Evolutionary conservation across 1,284 basidiomycete species (phyloP), one percentile per base, ranked within the genome.

Genomic region (Apiotrichum porosum): DNA sequence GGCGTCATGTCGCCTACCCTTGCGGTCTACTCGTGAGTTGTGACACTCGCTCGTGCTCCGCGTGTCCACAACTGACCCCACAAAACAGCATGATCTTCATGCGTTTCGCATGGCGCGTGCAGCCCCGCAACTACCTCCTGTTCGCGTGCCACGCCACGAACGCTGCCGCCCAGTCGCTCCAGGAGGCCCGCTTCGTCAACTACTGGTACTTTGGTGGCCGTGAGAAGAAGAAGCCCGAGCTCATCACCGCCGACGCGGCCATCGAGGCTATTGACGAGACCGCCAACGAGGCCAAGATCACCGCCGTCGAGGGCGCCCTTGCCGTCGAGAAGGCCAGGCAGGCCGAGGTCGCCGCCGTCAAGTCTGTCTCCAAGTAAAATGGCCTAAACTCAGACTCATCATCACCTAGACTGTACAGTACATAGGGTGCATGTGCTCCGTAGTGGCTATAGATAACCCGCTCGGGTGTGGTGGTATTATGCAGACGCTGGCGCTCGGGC

Each of bases 61-160:
- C n/a, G n/a, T n/a, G n/a, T n/a, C n/a, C n/a, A n/a, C n/a, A n/a
- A n/a, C n/a, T n/a, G n/a, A n/a, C n/a, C n/a, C n/a, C n/a, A n/a
- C n/a, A n/a, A n/a, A n/a, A 21, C 60, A 95, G 91, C 18, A 66
- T 88, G 77, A 88, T 93, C 56, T 95, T 95, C 77, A 93, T 92
- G 86, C 85, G 91, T 37, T 95, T 95, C 70, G 91, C 92, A 52
- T 97, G 93, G 93, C 82, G 82, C 51, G 92, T 97, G 32, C 83
- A 91, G 67, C 92, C 92, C 15, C 82, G 93, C 59, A 97, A 97
- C 73, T 91, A 94, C 77, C 80, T 95, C 47, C 80, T 95, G 44
- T 89, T 95, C 73, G 90, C 85, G 5, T 95, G 92, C 71, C 92
- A 97, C 74, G 76, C 80, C 15, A 94, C 90, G 45, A 97, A 97